Conservation (phyloP, 2,329 filamentous ascomycete genomes). For the Penicillium sp. region DNA sequence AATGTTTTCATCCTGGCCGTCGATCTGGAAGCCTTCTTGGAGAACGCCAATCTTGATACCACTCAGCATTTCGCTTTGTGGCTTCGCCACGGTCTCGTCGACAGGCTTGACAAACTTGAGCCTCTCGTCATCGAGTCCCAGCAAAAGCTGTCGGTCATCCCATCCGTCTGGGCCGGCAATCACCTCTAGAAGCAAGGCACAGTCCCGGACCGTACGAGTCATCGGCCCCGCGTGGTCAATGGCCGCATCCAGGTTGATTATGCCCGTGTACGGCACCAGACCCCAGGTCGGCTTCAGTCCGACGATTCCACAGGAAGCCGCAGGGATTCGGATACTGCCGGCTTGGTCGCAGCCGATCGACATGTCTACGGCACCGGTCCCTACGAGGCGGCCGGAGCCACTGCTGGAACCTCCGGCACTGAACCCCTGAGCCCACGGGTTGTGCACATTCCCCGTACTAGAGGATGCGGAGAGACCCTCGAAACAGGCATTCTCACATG, state of each 20-base stretch:
- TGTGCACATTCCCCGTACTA: neutral
- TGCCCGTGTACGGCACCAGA: neutral
- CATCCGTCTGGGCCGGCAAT: neutral
- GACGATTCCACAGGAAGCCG: slow-evolving; percentile 31
- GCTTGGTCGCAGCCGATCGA: slow-evolving; percentile 29
- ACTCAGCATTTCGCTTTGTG: slow-evolving; percentile 1
- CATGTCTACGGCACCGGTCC: neutral
- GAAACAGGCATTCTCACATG: neutral
- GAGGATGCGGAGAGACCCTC: neutral
- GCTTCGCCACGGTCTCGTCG: slow-evolving; percentile 5
- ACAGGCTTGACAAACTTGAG: slow-evolving; percentile 4
- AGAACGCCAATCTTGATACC: slow-evolving; percentile 5
- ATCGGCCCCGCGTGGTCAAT: neutral
- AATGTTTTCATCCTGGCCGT: slow-evolving; percentile 5
- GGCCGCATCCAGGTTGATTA: neutral
- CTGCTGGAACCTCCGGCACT: neutral
- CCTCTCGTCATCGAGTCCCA: neutral
- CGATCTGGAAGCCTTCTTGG: slow-evolving; percentile 6
- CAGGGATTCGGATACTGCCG: slow-evolving; percentile 30
- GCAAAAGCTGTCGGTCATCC: slow-evolving; percentile 1
- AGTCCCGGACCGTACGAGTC: neutral
- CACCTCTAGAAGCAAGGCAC: neutral
- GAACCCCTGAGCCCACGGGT: neutral
- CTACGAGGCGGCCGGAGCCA: neutral
- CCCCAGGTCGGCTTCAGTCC: slow-evolving; percentile 29